These are phyloP conservation scores for Tylopilus cervinicoccineus DNA, from an alignment of 768 basidiomycete genomes.

Conservation along the genomic window DNA sequence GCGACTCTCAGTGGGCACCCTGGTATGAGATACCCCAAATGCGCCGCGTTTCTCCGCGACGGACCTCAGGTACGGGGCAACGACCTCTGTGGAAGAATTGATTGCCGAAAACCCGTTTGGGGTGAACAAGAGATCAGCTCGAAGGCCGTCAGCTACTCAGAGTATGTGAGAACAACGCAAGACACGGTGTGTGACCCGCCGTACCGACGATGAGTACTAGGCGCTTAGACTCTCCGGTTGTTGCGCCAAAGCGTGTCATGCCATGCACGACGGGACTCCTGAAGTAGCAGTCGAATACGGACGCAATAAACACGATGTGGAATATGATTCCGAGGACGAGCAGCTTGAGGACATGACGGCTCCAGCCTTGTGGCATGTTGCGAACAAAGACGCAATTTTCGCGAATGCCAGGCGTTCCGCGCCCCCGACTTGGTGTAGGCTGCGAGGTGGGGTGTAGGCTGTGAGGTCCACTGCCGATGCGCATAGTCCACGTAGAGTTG, in stretches of 20 bases:
- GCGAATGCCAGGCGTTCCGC: background rate
- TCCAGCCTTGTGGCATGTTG: constrained; percentile 17
- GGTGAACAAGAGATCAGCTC: constrained; percentile 75
- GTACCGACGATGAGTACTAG: constrained; percentile 78
- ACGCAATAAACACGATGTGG: constrained; percentile 67
- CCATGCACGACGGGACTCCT: constrained; percentile 78
- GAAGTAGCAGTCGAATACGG: constrained; percentile 87
- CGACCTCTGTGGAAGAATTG: constrained; percentile 51
- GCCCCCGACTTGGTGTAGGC: too few species aligned
- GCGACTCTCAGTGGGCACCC: constrained; percentile 83
- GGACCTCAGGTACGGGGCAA: constrained; percentile 72
- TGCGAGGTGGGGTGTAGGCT: too few species aligned
- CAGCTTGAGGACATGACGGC: constrained; percentile 33
- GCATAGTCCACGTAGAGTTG: background rate
- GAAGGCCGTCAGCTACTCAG: constrained; percentile 68
- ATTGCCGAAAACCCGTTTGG: constrained; percentile 52
- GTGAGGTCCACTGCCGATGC: too few species aligned
- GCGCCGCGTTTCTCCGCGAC: constrained; percentile 66
- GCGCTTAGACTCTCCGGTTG: constrained; percentile 55
- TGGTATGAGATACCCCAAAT: constrained; percentile 82
- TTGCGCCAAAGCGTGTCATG: constrained; percentile 54
- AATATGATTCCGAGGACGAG: constrained; percentile 69
- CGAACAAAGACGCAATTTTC: background rate
- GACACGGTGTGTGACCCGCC: constrained; percentile 9
- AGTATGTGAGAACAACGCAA: background rate